Conservation (phyloP, 1,284 basidiomycete genomes). For the Trametes hirsuta region DNA sequence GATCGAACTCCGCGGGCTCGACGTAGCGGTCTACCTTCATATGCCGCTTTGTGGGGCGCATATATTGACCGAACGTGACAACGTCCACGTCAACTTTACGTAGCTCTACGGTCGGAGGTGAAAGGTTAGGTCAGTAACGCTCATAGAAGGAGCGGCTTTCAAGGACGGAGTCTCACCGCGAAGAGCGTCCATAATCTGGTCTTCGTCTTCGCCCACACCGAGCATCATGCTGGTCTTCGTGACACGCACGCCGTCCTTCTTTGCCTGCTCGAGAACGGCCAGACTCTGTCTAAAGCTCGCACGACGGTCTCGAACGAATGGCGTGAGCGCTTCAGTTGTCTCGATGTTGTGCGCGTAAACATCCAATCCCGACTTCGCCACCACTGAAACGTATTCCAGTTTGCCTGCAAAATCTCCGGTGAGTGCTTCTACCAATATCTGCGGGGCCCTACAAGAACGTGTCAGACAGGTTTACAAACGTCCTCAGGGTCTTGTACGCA, state of each 20-base stretch:
- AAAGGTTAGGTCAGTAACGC: slow-evolving; percentile 1
- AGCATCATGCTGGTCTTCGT: slow-evolving; percentile 99
- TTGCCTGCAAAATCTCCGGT: slow-evolving; percentile 94
- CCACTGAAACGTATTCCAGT: slow-evolving; percentile 73
- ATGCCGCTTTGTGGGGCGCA: slow-evolving; percentile 98
- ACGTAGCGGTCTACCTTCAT: slow-evolving; percentile 99
- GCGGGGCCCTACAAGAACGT: slow-evolving; percentile 69
- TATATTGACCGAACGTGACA: slow-evolving; percentile 99
- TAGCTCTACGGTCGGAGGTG: slow-evolving; percentile 60
- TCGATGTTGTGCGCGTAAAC: slow-evolving; percentile 99
- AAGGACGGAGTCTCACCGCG: slow-evolving; percentile 57
- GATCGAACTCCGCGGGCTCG: slow-evolving; percentile 89
- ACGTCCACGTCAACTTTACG: slow-evolving; percentile 92
- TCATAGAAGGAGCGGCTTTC: not conserved
- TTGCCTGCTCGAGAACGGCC: slow-evolving; percentile 82
- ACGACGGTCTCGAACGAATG: slow-evolving; percentile 92
- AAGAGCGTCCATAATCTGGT: slow-evolving; percentile 85
- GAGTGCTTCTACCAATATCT: slow-evolving; percentile 95
- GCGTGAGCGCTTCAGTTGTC: slow-evolving; percentile 92
- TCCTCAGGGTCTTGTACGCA: slow-evolving; percentile 36
- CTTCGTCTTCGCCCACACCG: slow-evolving; percentile 90
- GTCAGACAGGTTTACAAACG: not conserved
- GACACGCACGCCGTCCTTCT: slow-evolving; percentile 81
- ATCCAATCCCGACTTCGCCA: slow-evolving; percentile 92
- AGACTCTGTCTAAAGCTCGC: slow-evolving; percentile 93